phyloP scores from a whole-genome alignment of 2,329 filamentous ascomycete genomes.

The Didymella lethalis region DNA sequence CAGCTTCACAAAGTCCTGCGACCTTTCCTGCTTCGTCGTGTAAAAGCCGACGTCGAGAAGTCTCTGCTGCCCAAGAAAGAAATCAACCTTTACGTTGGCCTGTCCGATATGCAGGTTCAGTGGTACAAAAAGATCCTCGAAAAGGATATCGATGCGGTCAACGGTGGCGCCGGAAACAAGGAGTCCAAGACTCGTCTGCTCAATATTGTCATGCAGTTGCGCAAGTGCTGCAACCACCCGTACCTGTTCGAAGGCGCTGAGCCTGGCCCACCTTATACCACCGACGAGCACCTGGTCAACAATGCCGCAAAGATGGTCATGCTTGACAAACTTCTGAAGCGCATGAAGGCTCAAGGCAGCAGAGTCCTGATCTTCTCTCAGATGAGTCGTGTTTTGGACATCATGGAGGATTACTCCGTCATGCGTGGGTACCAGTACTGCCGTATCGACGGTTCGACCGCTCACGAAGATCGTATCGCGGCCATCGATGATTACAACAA shows the following conservation, averaged over 20 bases:
- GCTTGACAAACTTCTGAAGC: conserved; percentile 86
- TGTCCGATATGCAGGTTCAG: conserved; percentile 99
- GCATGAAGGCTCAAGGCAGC: conserved; percentile 85
- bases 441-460: conserved; percentile 94
- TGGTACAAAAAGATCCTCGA: conserved; percentile 99
- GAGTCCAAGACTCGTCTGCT: conserved; percentile 96
- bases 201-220: conserved; percentile 99
- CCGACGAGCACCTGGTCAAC: conserved; percentile 91
- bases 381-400: conserved; percentile 97
- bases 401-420: conserved; percentile 97
- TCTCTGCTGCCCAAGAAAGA: conserved; percentile 97
- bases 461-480: conserved; percentile 95
- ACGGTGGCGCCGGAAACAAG: conserved; percentile 92
- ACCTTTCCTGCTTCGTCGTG: conserved; percentile 91
- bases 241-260: conserved; percentile 98
- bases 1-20: conserved; percentile 92
- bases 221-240: conserved; percentile 98
- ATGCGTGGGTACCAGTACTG: conserved; percentile 96
- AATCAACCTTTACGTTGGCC: conserved; percentile 94
- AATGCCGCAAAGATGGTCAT: conserved; percentile 98
- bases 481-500: conserved; percentile 99
- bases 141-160: conserved; percentile 98
- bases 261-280: conserved; percentile 96
- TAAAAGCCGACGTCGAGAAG: conserved; percentile 98
- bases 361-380: conserved; percentile 99